Base-by-base conservation (phyloP, 2,329 filamentous ascomycete genomes). In the Ophiosphaerella narmari region DNA sequence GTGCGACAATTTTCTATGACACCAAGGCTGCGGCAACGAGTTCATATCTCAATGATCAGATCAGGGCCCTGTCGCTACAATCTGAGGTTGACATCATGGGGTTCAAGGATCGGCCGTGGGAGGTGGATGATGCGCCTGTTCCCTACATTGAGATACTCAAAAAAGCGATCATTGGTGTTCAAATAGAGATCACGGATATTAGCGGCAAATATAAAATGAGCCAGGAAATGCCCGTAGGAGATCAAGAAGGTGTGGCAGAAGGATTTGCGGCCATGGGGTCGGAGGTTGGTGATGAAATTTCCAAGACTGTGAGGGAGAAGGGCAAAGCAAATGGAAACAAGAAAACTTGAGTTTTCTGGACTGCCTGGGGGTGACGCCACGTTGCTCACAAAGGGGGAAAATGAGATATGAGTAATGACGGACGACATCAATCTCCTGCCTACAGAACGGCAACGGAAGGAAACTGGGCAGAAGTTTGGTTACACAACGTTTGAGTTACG, bases 71-170 rank as follows among this genome's bases (percentile, higher is more conserved):
- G 9, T 77, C 80, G 1, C 63, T 68, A 1, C 74, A 82, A 33
- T 71, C 74, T 0, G 86, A 89, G 67, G 74, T 62, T 0, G 55
- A 64, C 1, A 74, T 86, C 13, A 87, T 88, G 83, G 80, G 79
- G 0, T 82, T 82, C 64, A 49, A 53, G 33, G 54, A 78, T 74
- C 7, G 76, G 73, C 37, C 80, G 9, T 88, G 86, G 86, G 72
- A 75, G 35, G 80, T 88, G 0, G 62, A 71, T 0, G 83, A 87
- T 48, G 84, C 85, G 2, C 83, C 82, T 0, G 74, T 76, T 9
- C 65, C 61, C 0, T 89, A 85, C 65, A 66, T 87, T 7, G 76
- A 82, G 18, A 4, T 64, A 23, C 12, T 65, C 29, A 56, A 59
- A 37, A 65, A 63, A 24, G 57, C 46, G 5, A 66, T 67, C 24